Base-by-base conservation (phyloP, 768 basidiomycete genomes). In the Paxillus ammoniavirescens region DNA sequence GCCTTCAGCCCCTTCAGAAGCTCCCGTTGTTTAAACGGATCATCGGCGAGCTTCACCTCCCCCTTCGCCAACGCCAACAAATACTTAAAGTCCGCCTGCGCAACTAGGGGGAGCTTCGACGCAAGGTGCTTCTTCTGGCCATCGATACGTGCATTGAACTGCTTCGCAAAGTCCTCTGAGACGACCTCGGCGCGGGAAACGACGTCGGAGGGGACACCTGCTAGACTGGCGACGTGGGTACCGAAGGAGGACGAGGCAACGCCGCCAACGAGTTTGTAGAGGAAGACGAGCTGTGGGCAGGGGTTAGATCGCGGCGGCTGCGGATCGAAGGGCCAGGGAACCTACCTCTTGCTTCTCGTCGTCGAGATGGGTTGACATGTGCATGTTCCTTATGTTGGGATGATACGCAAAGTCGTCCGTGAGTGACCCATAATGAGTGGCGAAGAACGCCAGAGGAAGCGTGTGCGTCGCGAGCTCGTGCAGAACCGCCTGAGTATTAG, bases 391-490 rank as follows among this genome's bases (percentile, higher is more conserved):
- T 60, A 98, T 90, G 63, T 95, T 97, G 1, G 91, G 89, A 65
- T 95, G 92, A 61, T 93, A 92, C 2, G 81, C 80, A 67, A 89
- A 98, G 66, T 98, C 96, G 61, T 97, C 92, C 8, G 96, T 97
- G 41, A 98, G 77, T 1, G 93, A 91, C 3, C 93, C 93, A 61
- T 98, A 99, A 71, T 99, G 97, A 0, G 97, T 99, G 35, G 97
- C 96, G 63, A 99, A 99, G 77, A 98, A 97, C 2, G 91, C 88
- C 26, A 98, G 73, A 10, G 95, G 87, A 5, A 97, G 75, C 0
- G 92, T 94, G 62, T 92, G 91, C 0, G 95, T 97, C 1, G 97
- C 93, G 14, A 99, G 80, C 65, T 96, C 85, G 67, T 99, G 97
- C 17, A 98, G 71, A 13, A 98, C 97, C 9, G 96, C 91, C 87